phyloP scores from a whole-genome alignment of 2,329 filamentous ascomycete genomes.

The Trichoderma sp. region DNA sequence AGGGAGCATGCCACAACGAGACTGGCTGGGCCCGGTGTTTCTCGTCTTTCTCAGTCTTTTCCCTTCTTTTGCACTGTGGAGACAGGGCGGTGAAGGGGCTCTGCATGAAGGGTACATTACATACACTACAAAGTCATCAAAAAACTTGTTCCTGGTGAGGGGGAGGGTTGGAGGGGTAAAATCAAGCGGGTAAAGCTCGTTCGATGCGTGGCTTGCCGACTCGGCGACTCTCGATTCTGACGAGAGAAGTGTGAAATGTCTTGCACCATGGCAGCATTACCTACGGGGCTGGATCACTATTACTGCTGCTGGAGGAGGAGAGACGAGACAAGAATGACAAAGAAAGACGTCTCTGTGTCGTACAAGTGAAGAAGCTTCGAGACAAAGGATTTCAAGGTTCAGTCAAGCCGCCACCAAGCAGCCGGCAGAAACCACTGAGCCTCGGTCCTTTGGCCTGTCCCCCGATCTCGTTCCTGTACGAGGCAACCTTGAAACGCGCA shows the following conservation, averaged over 20 bases:
- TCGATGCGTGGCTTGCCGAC: not conserved
- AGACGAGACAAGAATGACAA: not conserved
- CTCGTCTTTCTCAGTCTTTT: not conserved
- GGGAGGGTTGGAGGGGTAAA: not conserved
- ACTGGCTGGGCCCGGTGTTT: not conserved
- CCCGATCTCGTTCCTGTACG: not conserved
- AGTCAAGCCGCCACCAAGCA: too few relatives aligned
- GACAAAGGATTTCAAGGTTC: not conserved
- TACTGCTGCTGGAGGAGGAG: not conserved
- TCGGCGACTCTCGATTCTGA: not conserved
- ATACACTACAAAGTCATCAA: not conserved
- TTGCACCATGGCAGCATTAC: not conserved
- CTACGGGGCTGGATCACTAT: not conserved
- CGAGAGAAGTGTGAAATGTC: not conserved
- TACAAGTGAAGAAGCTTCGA: not conserved
- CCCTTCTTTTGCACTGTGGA: not conserved
- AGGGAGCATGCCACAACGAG: not conserved
- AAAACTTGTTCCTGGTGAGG: slow-evolving; percentile 2
- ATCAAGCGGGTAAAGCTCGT: slow-evolving; percentile 11
- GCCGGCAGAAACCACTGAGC: not conserved
- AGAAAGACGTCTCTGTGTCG: not conserved
- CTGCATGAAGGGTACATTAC: not conserved
- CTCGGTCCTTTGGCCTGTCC: not conserved
- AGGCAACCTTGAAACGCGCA: not conserved
- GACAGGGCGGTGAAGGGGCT: not conserved